A percentile compares a stretch with the other conserved stretches of the same genome.
Evolutionary conservation across 2,329 filamentous ascomycete species (phyloP).

Genomic region (Calonectria leucothoes): DNA sequence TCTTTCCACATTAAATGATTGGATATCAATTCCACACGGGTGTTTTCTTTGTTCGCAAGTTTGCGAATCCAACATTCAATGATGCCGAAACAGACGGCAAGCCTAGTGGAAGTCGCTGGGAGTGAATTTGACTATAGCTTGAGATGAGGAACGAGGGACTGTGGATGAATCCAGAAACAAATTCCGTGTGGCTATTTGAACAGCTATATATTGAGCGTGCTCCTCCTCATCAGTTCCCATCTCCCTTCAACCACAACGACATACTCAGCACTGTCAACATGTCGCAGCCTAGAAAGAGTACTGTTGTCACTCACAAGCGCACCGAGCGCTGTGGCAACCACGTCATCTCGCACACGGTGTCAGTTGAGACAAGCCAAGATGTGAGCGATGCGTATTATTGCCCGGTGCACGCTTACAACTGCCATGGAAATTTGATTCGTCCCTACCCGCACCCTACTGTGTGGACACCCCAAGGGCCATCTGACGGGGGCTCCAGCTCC

Average conservation of each 20-base stretch:
- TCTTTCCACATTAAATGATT: not conserved
- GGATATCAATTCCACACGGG: not conserved
- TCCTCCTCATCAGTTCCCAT: not conserved
- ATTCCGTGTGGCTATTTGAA: not conserved
- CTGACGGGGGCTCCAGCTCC: not conserved
- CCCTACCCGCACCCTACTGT: no score
- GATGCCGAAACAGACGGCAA: not conserved
- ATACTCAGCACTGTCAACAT: not conserved
- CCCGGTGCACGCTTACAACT: no score
- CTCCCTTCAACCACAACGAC: not conserved
- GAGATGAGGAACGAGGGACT: not conserved
- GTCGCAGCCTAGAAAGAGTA: not conserved
- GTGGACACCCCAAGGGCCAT: no score
- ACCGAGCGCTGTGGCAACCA: not conserved
- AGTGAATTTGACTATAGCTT: not conserved
- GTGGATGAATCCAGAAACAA: not conserved
- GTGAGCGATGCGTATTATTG: no score
- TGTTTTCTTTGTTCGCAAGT: not conserved
- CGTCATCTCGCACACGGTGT: not conserved
- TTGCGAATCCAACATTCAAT: not conserved
- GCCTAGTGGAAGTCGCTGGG: not conserved
- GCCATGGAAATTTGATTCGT: no score
- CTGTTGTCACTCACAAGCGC: not conserved
- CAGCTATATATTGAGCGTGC: not conserved
- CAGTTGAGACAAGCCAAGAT: not conserved